Conservation (phyloP, 768 basidiomycete species). For the Pleurotus pulmonarius region DNA sequence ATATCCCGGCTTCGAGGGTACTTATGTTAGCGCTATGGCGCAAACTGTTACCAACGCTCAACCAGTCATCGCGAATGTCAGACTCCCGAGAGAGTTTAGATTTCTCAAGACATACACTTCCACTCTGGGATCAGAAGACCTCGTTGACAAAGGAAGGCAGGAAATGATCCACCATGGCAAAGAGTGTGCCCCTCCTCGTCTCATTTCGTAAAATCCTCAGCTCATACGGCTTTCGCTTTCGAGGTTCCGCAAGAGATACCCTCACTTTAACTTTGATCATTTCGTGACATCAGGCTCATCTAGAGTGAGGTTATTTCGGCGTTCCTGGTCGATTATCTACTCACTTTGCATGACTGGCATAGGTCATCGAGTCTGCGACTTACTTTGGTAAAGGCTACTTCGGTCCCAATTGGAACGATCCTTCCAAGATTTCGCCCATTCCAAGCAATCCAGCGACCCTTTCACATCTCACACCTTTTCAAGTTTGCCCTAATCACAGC, state of each 20-base stretch:
- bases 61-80: background rate
- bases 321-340: background rate
- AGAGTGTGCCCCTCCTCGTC: background rate
- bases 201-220: background rate
- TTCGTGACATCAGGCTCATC: background rate
- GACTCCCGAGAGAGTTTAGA: background rate
- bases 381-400: slow-evolving; percentile 37
- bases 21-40: background rate
- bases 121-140: background rate
- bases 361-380: slow-evolving; percentile 29
- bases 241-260: background rate
- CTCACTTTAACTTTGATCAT: background rate
- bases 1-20: background rate
- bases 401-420: slow-evolving; percentile 25
- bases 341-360: background rate
- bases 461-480: slow-evolving; percentile 38
- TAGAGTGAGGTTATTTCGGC: background rate
- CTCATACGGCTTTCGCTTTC: background rate
- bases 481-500: slow-evolving; percentile 26
- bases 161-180: background rate
- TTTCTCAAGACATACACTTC: background rate
- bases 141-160: background rate
- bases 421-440: slow-evolving; percentile 17
- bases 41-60: no score
- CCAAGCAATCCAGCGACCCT: slow-evolving; percentile 27